Base-by-base conservation (phyloP, 495 filamentous ascomycete species). In the Evansstolkia leycettana region DNA sequence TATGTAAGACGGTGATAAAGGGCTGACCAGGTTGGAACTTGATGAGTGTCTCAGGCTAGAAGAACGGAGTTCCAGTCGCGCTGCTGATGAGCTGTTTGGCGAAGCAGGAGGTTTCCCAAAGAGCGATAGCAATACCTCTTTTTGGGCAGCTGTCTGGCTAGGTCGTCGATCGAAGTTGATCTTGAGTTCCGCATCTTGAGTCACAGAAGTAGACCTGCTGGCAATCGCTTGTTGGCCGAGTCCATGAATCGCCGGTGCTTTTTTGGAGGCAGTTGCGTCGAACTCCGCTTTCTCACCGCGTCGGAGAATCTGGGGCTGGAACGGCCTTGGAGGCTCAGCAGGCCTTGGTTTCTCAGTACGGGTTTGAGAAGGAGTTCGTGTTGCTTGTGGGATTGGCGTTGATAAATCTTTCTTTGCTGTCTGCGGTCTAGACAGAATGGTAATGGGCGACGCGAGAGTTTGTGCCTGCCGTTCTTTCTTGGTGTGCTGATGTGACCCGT, bases 121-220 rank as follows among this genome's bases (percentile, higher is more conserved):
- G 6, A 88, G 67, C 6, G 75, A 81, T 9, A 87, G 67, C 8
- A 88, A 60, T 7, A 73, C 62, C 24, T 78, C 76, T 43, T 67
- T 76, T 37, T 90, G 83, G 7, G 82, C 73, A 3, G 55, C 43
- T 5, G 69, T 70, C 24, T 69, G 64, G 26, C 58, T 59, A 5
- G 68, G 56, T 6, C 62, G 58, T 24, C 62, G 66, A 36, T 61
- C 52, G 30, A 57, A 50, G 19, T 42, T 53, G 10, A 23, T 34
- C 13, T 51, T 29, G 5, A 45, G 34, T 11, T 36, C 25, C 0
- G 41, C 8, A 13, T 37, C 37, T 18, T 20, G 39, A 11, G 19
- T 16, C 26, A 33, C 16, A 9, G 18, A 29, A 15, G 13, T n/a
- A 28, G 5, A 9, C 9, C 20, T 23, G 33, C 7, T 19, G 1